Evolutionary conservation across 257 asterid genomes (phyloP).

Genomic region (Lantana camara): DNA sequence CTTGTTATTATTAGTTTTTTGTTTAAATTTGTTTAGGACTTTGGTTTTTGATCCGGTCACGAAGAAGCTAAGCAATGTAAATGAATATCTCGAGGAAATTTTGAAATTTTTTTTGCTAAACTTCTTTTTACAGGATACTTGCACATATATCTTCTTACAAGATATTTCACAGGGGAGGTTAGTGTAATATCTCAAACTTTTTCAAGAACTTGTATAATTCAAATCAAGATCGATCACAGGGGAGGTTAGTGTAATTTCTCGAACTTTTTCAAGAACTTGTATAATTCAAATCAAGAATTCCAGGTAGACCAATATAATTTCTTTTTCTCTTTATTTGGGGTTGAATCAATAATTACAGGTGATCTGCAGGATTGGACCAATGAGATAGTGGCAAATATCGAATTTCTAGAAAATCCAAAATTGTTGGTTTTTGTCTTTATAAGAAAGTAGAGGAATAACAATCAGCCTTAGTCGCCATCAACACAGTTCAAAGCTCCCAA

Average conservation of each 20-base stretch:
- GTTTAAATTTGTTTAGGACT: constrained; percentile 8
- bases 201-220: too few relatives aligned
- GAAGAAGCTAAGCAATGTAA: constrained; percentile 44
- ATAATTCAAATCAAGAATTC: too few relatives aligned
- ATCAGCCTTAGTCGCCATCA: constrained; percentile 42
- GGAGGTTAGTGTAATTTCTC: too few relatives aligned
- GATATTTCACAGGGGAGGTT: too few relatives aligned
- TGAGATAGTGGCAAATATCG: constrained; percentile 23
- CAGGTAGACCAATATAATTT: too few relatives aligned
- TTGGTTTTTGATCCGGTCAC: too few relatives aligned
- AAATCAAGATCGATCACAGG: too few relatives aligned
- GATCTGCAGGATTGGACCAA: constrained; percentile 22
- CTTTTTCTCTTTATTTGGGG: background rate
- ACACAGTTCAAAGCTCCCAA: constrained; percentile 38
- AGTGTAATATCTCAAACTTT: too few relatives aligned
- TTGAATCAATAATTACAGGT: constrained; percentile 20
- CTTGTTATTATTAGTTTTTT: background rate
- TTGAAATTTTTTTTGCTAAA: constrained; percentile 23
- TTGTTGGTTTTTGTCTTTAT: constrained; percentile 24
- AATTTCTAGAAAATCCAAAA: constrained; percentile 28
- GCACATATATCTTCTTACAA: too few relatives aligned
- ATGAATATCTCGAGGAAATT: constrained; percentile 49
- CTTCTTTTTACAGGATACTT: too few relatives aligned
- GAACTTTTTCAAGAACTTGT: too few relatives aligned
- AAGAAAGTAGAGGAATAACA: constrained; percentile 22